Evolutionary conservation across 441 rosid species (phyloP).

Genomic region (Aleurites moluccanus): DNA sequence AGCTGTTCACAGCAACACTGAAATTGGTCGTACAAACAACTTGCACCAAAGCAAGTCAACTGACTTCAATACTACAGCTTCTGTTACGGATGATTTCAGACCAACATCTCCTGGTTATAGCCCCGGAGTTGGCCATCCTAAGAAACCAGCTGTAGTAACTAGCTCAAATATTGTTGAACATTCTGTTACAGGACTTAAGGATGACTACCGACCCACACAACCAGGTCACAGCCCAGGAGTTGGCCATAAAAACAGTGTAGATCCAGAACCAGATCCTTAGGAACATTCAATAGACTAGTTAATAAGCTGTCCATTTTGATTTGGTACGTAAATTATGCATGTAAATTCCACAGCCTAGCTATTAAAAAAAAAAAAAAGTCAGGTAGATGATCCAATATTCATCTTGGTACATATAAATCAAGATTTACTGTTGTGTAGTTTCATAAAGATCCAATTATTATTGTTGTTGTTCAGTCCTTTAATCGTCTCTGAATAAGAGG

Average conservation of each 20-base stretch:
- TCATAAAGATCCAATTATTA: not conserved
- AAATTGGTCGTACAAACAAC: constrained; percentile 26
- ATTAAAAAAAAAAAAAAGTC: not conserved
- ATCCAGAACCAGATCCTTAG: constrained; percentile 20
- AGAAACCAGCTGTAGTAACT: not conserved
- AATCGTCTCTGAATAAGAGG: constrained; percentile 8
- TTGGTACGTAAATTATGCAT: too few relatives aligned
- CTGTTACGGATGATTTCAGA: constrained; percentile 1
- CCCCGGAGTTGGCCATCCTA: not conserved
- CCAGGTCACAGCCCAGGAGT: constrained; percentile 43
- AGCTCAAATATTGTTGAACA: not conserved
- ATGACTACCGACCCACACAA: constrained; percentile 45
- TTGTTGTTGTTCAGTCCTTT: not conserved
- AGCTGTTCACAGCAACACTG: constrained; percentile 42
- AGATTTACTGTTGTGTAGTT: not conserved
- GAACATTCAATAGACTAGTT: too few relatives aligned
- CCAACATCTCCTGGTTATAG: not conserved
- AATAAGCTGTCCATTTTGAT: too few relatives aligned
- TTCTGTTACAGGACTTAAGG: not conserved
- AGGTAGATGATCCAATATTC: not conserved
- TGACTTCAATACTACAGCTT: not conserved
- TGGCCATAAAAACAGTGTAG: constrained; percentile 21
- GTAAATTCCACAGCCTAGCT: not conserved
- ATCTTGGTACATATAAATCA: not conserved
- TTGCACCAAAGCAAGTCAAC: too few relatives aligned